Evolutionary conservation across 176 grass and related monocot genomes (phyloP).

Genomic region (Rhynchospora pubera): DNA sequence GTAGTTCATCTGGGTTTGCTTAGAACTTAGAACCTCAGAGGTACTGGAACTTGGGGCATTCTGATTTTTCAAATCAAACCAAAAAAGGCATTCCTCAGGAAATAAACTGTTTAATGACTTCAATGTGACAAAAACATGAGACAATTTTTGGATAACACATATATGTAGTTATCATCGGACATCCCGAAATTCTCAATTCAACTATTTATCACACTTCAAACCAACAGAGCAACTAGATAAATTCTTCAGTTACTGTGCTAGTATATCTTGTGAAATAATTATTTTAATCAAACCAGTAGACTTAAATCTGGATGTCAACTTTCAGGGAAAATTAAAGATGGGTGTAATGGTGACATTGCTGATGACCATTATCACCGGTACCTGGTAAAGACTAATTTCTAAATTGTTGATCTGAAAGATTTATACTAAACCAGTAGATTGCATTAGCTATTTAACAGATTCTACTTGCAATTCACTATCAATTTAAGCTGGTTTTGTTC

Average conservation of each 20-base stretch:
- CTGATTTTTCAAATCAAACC: neutral
- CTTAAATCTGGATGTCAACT: neutral
- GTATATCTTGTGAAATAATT: neutral
- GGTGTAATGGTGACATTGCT: conserved; percentile 45
- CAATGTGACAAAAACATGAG: neutral
- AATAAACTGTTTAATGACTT: neutral
- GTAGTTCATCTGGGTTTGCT: too few species aligned
- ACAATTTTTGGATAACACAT: neutral
- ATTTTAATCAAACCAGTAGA: neutral
- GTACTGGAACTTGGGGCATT: too few species aligned
- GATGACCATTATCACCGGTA: conserved; percentile 65
- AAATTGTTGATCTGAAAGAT: neutral
- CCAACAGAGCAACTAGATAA: neutral
- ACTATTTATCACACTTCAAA: neutral
- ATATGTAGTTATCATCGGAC: neutral
- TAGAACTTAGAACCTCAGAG: too few species aligned
- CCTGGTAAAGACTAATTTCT: conserved; percentile 22
- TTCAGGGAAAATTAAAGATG: conserved; percentile 44
- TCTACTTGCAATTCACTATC: neutral
- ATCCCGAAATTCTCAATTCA: neutral
- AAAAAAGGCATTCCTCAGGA: neutral
- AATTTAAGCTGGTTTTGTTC: neutral
- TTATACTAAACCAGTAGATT: neutral
- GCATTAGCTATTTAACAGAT: neutral
- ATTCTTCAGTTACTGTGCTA: neutral